These are phyloP conservation scores for Ophiostoma triangulosporum DNA, from an alignment of 2,329 filamentous ascomycete species.

Conservation along the genomic window DNA sequence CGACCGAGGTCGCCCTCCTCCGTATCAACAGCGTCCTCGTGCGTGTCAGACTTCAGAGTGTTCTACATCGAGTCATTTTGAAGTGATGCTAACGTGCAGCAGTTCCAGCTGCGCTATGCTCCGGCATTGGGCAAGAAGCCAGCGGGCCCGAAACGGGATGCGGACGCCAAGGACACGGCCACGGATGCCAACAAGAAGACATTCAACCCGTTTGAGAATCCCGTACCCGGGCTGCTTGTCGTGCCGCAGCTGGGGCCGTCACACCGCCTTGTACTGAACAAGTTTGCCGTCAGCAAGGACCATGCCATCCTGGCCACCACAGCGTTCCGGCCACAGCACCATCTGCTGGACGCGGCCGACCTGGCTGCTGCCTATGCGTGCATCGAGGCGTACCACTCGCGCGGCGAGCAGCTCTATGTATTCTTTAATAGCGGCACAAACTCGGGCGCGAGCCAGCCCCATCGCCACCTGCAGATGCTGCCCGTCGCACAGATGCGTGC, in stretches of 20 bases:
- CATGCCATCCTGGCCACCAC: conserved; percentile 61
- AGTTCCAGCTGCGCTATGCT: conserved; percentile 65
- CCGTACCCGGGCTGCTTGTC: conserved; percentile 39
- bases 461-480: conserved; percentile 59
- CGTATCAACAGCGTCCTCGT: conserved; percentile 30
- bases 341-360: conserved; percentile 47
- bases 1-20: conserved; percentile 38
- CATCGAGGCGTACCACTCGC: conserved; percentile 36
- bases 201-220: conserved; percentile 53
- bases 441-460: conserved; percentile 59
- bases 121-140: conserved; percentile 57
- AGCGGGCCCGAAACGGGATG: conserved; percentile 22
- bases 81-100: too few relatives aligned
- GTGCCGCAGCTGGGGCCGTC: conserved; percentile 27
- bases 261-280: conserved; percentile 59
- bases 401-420: conserved; percentile 35
- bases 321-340: conserved; percentile 49
- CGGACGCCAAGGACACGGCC: background rate
- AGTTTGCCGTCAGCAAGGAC: conserved; percentile 56
- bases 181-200: conserved; percentile 14
- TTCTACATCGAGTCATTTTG: too few relatives aligned
- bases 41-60: too few relatives aligned
- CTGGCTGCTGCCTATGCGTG: conserved; percentile 48
- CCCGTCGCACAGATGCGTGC: conserved; percentile 49
- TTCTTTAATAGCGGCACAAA: conserved; percentile 59